These are phyloP conservation scores for Hemerocallis citrina DNA, from an alignment of 106 monocot genomes.

Conservation along the genomic window DNA sequence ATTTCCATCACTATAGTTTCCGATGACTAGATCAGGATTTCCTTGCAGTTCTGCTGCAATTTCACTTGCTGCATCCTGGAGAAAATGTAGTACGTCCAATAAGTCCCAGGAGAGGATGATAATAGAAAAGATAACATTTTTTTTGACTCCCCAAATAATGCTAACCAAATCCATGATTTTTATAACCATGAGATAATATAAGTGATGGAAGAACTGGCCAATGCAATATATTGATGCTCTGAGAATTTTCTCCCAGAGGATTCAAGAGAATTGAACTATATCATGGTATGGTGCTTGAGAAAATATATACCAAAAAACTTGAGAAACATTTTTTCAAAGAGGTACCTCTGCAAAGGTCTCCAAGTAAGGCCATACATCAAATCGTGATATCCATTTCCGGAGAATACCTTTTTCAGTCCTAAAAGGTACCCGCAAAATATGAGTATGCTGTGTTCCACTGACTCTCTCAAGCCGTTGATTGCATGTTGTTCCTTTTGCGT, in stretches of 20 bases:
- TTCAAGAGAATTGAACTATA: neutral
- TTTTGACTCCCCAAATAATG: neutral
- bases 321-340: neutral
- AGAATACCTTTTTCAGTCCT: conserved; percentile 76
- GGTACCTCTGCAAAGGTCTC: conserved; percentile 81
- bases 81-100: neutral
- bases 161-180: neutral
- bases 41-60: conserved; percentile 80
- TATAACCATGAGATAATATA: neutral
- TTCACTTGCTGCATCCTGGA: conserved; percentile 69
- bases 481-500: conserved; percentile 88
- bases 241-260: neutral
- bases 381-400: conserved; percentile 88
- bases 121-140: neutral
- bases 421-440: conserved; percentile 85
- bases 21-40: conserved; percentile 76
- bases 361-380: conserved; percentile 98
- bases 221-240: neutral
- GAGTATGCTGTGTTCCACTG: conserved; percentile 62
- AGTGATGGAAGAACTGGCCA: neutral
- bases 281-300: neutral
- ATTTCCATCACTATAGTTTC: conserved; percentile 95
- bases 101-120: neutral
- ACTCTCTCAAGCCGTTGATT: conserved; percentile 91
- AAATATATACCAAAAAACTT: neutral